A percentile compares a stretch with the other conserved stretches of the same genome.
Conservation (phyloP, 345 rosid species). For the Pistacia vera region DNA sequence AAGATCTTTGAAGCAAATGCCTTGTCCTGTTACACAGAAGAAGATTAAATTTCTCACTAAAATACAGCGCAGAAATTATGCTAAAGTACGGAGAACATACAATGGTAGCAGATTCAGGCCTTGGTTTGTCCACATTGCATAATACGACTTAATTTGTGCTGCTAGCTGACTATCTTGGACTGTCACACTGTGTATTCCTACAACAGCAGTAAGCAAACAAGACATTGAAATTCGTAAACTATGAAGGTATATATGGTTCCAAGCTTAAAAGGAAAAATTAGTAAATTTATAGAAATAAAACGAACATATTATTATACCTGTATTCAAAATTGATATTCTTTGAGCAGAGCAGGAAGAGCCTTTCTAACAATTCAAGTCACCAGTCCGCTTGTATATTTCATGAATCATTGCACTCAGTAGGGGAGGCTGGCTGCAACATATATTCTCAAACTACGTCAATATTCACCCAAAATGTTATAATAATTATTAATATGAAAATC, state of each 20-base stretch:
- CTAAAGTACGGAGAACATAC: slow-evolving; percentile 41
- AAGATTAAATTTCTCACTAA: background rate
- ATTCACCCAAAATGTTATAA: background rate
- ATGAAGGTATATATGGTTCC: background rate
- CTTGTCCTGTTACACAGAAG: slow-evolving; percentile 55
- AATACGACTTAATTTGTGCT: slow-evolving; percentile 74
- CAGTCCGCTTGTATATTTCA: slow-evolving; percentile 63
- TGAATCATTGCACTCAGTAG: slow-evolving; percentile 83
- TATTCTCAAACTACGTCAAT: background rate
- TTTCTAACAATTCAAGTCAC: slow-evolving; percentile 54
- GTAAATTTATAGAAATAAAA: background rate
- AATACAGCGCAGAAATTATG: background rate
- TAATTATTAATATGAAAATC: background rate
- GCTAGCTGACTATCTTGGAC: slow-evolving; percentile 47
- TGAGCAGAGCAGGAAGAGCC: slow-evolving; percentile 70
- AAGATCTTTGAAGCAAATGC: slow-evolving; percentile 54
- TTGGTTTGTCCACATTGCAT: slow-evolving; percentile 91
- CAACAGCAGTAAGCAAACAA: slow-evolving; percentile 2
- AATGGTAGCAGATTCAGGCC: slow-evolving; percentile 72
- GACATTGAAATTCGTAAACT: background rate
- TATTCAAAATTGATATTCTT: slow-evolving; percentile 75
- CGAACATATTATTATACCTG: slow-evolving; percentile 39
- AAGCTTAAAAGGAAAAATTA: background rate
- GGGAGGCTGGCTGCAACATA: slow-evolving; percentile 78
- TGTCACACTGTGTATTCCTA: slow-evolving; percentile 69